These are phyloP conservation scores for Boechera divaricarpa DNA, from an alignment of 345 rosid genomes.

Conservation along the genomic window DNA sequence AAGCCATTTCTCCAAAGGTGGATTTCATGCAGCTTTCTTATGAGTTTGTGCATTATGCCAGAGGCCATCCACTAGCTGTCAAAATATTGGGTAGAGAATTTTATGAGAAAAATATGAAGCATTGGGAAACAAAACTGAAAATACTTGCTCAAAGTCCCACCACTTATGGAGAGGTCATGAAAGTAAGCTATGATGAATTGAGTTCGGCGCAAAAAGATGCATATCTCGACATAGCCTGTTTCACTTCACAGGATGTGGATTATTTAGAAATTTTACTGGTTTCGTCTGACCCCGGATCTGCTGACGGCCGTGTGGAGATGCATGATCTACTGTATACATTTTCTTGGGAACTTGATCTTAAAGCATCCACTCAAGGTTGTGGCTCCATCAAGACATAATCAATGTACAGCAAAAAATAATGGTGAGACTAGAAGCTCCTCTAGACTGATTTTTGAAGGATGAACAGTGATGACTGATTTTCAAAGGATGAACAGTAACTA, in stretches of 20 bases:
- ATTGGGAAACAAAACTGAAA: slow-evolving; percentile 29
- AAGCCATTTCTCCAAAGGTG: neutral
- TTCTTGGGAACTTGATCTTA: slow-evolving; percentile 24
- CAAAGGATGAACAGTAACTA: too few relatives aligned
- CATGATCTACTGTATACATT: slow-evolving; percentile 44
- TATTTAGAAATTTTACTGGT: slow-evolving; percentile 6
- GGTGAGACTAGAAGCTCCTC: neutral
- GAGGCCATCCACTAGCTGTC: slow-evolving; percentile 49
- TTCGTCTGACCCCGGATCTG: neutral
- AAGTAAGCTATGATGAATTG: slow-evolving; percentile 43
- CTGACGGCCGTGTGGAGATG: slow-evolving; percentile 19
- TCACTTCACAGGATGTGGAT: neutral
- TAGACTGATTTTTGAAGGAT: neutral
- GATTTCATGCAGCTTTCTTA: slow-evolving; percentile 21
- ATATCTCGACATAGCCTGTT: slow-evolving; percentile 49
- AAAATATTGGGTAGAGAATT: slow-evolving; percentile 42
- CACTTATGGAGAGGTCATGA: neutral
- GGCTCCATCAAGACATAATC: slow-evolving; percentile 11
- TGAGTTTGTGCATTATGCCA: slow-evolving; percentile 2
- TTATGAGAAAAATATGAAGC: neutral
- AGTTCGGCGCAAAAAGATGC: slow-evolving; percentile 8
- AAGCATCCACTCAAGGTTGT: neutral
- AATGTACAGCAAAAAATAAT: neutral
- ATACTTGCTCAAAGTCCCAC: slow-evolving; percentile 7
- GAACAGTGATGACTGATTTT: too few relatives aligned